Evolutionary conservation across 176 grass and related monocot species (phyloP), one percentile per base, ranked within the genome.

Genomic region (Triticum urartu): DNA sequence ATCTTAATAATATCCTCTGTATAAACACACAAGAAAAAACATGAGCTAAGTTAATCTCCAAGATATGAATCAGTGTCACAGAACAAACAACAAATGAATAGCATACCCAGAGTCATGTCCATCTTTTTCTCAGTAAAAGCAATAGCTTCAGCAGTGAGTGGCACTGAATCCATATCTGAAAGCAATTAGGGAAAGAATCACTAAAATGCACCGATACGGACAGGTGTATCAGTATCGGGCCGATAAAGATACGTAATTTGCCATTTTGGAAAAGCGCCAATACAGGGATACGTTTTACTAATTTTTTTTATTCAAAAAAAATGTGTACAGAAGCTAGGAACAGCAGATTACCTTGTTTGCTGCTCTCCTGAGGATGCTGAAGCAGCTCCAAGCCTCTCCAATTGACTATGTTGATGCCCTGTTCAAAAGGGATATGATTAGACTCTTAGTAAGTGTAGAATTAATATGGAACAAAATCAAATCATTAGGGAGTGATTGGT

Each of bases 101-200:
- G 38, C 47, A 83, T 92, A 99, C 97, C 97, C 69, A 99, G 89
- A 79, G 88, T 91, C 97, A 99, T 99, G 87, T 99, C 97, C 97
- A 99, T 97, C 76, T 99, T 99, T 89, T 99, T 99, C 94, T 99
- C 97, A 5, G 97, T 99, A 79, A 90, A 77, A 62, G 97, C 97
- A 89, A 96, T 90, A 60, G 89, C 80, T 80, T 96, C 92, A 81
- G 88, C 88, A 25, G 72, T 92, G 26, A 92, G 87, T 48, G 90
- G 90, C 4, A 91, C 87, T 45, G 92, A 72, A 63, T 86, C 92
- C 97, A 99, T 99, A 92, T 91, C 71, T 85, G 61, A 72, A 71
- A 50, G 22, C 39, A 81, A 64, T 0, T 11, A 85, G 17, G 28
- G 9, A 70, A 72, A 81, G 63, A 85, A 70, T 3, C 0, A 20